Evolutionary conservation across 805 yeast species (phyloP), one percentile per base, ranked within the genome.

Genomic region (Candida boidinii): DNA sequence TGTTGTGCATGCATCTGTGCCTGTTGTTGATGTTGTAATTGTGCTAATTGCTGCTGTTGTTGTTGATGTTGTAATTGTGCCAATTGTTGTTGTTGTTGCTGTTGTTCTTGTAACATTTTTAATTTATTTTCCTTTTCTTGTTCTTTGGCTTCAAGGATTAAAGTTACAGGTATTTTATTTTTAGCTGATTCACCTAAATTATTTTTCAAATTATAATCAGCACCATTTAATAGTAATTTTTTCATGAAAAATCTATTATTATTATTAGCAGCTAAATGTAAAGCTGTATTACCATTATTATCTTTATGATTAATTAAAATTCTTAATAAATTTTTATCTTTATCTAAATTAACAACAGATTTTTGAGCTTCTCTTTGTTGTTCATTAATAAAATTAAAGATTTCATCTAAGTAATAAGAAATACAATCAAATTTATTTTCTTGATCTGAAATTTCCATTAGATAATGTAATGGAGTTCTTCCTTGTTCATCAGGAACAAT

Each of bases 201-300:
- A 29, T 17, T 28, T 39, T 7, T 39, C 33, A 29, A 43, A 19
- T 11, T 36, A 24, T 26, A 48, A 35, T 57, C 57, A 5, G 80
- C 81, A 18, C 69, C 64, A 43, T 70, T 61, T 30, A 66, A 60
- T 26, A 68, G 41, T 31, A 76, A 54, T 14, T 61, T 54, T 23
- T 60, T 58, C 18, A 64, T 58, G 19, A 75, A 54, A 22, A 55
- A 53, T 11, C 66, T 53, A 32, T 79, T 71, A 3, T 70, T 69
- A 7, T 73, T 59, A 23, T 74, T 64, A 12, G 76, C 73, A 0
- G 95, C 87, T 28, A 90, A 62, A 46, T 86, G 94, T 30, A 87
- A 59, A 6, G 94, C 85, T 0, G 96, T 85, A 44, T 87, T 85
- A 4, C 96, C 96, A 39, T 76, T 68, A 16, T 65, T 67, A 54